A percentile compares a stretch with the other conserved stretches of the same genome.
Evolutionary conservation across 495 filamentous ascomycete species (phyloP).

Genomic region (Lepidopterella palustris): DNA sequence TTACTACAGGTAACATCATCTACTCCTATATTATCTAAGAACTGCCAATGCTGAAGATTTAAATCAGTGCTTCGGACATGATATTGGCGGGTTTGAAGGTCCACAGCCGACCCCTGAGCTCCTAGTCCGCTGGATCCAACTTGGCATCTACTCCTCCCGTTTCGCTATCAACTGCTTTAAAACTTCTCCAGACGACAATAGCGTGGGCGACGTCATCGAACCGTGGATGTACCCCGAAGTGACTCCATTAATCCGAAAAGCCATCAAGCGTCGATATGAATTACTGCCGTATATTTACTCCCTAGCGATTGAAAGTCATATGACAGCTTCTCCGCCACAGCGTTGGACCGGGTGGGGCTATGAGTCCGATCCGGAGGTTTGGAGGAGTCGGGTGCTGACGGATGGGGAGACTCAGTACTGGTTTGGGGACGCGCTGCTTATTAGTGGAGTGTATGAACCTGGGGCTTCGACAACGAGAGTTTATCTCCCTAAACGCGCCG

Average conservation of each 20-base stretch:
- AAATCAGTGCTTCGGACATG: slow-evolving; percentile 62
- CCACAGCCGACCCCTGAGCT: slow-evolving; percentile 62
- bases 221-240: slow-evolving; percentile 67
- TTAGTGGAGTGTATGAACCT: slow-evolving; percentile 59
- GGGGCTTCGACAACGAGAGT: slow-evolving; percentile 47
- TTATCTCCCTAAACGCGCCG: slow-evolving; percentile 50
- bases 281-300: slow-evolving; percentile 64
- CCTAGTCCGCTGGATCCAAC: slow-evolving; percentile 63
- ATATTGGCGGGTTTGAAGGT: slow-evolving; percentile 68
- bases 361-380: slow-evolving; percentile 56
- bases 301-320: slow-evolving; percentile 52
- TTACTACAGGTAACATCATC: slow-evolving; percentile 45
- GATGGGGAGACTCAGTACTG: slow-evolving; percentile 61
- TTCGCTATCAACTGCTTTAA: slow-evolving; percentile 75
- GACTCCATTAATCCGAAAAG: slow-evolving; percentile 50
- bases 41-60: slow-evolving; percentile 3
- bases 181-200: slow-evolving; percentile 53
- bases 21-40: background rate
- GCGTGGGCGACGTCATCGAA: slow-evolving; percentile 61
- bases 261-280: slow-evolving; percentile 62
- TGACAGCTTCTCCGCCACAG: slow-evolving; percentile 52
- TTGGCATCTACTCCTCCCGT: slow-evolving; percentile 59
- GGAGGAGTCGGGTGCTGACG: slow-evolving; percentile 45
- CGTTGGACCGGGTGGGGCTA: slow-evolving; percentile 65
- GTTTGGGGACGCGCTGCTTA: slow-evolving; percentile 59